Evolutionary conservation across 2,329 filamentous ascomycete species (phyloP).

Genomic region (Phoma sp.): DNA sequence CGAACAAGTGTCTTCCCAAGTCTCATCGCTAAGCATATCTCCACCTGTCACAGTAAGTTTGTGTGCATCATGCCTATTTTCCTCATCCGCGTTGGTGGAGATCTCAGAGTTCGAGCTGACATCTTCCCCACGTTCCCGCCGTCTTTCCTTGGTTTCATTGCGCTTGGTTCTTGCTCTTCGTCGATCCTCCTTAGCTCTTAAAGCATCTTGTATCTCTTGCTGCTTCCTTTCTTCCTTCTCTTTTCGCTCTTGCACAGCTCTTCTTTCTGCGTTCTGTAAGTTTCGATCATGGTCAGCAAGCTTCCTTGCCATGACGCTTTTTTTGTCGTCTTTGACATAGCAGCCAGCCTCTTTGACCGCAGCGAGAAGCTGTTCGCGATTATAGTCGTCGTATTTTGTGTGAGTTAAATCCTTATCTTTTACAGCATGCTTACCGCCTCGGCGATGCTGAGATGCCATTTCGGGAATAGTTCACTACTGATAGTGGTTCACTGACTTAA

Average conservation of each 20-base stretch:
- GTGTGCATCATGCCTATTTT: slow-evolving; percentile 2
- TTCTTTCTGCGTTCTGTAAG: slow-evolving; percentile 4
- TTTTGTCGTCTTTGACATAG: slow-evolving; percentile 43
- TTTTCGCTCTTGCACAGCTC: slow-evolving; percentile 18
- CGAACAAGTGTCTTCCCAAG: slow-evolving; percentile 29
- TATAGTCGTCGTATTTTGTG: slow-evolving; percentile 40
- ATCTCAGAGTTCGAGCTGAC: slow-evolving; percentile 25
- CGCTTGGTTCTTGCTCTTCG: slow-evolving; percentile 13
- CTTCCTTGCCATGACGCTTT: slow-evolving; percentile 34
- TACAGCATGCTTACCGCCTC: slow-evolving; percentile 42
- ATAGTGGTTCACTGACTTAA: too few relatives aligned
- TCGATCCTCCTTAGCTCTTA: slow-evolving; percentile 8
- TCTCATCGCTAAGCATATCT: slow-evolving; percentile 27
- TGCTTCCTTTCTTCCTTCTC: slow-evolving; percentile 17
- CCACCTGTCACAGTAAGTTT: slow-evolving; percentile 16
- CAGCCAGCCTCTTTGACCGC: slow-evolving; percentile 28
- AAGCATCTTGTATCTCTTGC: slow-evolving; percentile 8
- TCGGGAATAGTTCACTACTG: background rate
- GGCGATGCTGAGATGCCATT: slow-evolving; percentile 28
- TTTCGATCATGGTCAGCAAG: slow-evolving; percentile 22
- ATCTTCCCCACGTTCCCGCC: slow-evolving; percentile 21
- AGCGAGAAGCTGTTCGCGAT: slow-evolving; percentile 30
- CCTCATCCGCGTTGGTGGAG: slow-evolving; percentile 8
- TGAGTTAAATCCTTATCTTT: slow-evolving; percentile 35
- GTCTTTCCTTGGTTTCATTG: slow-evolving; percentile 16